Evolutionary conservation across 2,329 filamentous ascomycete species (phyloP), one percentile per base, ranked within the genome.

Genomic region (Microcera coccophila): DNA sequence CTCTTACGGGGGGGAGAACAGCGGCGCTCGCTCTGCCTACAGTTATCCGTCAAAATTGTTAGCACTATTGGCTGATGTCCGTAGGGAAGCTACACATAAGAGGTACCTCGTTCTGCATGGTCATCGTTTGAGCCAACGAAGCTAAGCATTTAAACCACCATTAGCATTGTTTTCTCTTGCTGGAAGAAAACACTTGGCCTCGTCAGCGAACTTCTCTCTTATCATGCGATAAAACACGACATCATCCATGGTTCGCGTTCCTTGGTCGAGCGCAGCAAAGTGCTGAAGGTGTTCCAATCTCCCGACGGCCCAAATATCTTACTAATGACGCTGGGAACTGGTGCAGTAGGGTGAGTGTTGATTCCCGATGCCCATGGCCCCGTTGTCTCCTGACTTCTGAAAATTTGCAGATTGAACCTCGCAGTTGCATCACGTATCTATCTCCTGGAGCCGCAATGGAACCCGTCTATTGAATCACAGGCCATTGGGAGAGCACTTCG

Each of bases 361-460:
- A 7, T 26, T 7, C 22, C 12, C 22, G 22, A 26, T 26, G 7
- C 12, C 12, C 22, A 26, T 26, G 12, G 12, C 22, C 22, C 12
- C 22, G 22, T 21, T 38, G 12, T 16, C n/a, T 22, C 10, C 15
- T 7, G 7, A 12, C 22, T 7, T 26, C n/a, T 26, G 12, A 26
- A 7, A 12, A 26, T 26, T 26, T 26, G 7, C 4, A 72, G 72
- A 9, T 45, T 78, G 0, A 76, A 77, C n/a, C 60, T 78, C 3
- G 68, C 70, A 0, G 63, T 62, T 0, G 74, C 74, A 0, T 74
- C 70, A 33, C 64, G 68, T 0, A 67, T 79, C 0, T 74, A 73
- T 44, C 68, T 79, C 3, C 58, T 78, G 0, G 76, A 79, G 38
- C 68, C 72, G 0, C 76, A 79, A 19, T 79, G 75, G 74, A 79